Evolutionary conservation across 768 basidiomycete species (phyloP), one percentile per base, ranked within the genome.

Genomic region (Mycena leptocephala): DNA sequence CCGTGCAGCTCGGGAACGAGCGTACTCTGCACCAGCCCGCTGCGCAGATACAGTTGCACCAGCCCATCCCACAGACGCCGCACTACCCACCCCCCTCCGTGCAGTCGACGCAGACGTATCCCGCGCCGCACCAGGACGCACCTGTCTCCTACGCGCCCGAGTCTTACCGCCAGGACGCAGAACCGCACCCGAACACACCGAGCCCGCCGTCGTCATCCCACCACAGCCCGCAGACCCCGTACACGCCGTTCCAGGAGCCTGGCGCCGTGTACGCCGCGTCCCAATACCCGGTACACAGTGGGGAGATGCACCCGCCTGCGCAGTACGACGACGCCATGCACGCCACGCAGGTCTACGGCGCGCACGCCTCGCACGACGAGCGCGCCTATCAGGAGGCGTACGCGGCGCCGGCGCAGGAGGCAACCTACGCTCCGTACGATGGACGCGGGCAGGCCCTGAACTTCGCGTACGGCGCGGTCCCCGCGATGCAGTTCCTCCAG

Each of bases 211-310:
- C 56, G 14, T 43, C 68, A 2, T 43, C 56, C 22, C 55, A 58
- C 6, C 68, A 70, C 37, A 43, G 28, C 13, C 68, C 68, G 1
- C 68, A 70, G 43, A 70, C 68, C 22, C 68, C 68, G 28, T 70
- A 70, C 30, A 61, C 68, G 22, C 68, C 68, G 18, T 59, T 59
- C 30, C 68, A 20, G 20, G 30, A 59, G 41, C 20, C n/a, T 37
- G 18, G 10, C 24, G 33, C 26, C 18, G 35, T 24, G 2, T 30
- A 26, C 20, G 55, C n/a, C 16, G 39, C 24, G 2, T 26, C 28
- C 11, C n/a, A n/a, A n/a, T n/a, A n/a, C n/a, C n/a, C n/a, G n/a
- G n/a, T n/a, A n/a, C n/a, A n/a, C n/a, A n/a, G n/a, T n/a, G n/a
- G n/a, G n/a, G 37, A 39, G 20, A 16, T 1, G 33, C 55, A 2